phyloP scores from a whole-genome alignment of 371 early-diverging fungal genomes.

The Lichtheimia ornata region DNA sequence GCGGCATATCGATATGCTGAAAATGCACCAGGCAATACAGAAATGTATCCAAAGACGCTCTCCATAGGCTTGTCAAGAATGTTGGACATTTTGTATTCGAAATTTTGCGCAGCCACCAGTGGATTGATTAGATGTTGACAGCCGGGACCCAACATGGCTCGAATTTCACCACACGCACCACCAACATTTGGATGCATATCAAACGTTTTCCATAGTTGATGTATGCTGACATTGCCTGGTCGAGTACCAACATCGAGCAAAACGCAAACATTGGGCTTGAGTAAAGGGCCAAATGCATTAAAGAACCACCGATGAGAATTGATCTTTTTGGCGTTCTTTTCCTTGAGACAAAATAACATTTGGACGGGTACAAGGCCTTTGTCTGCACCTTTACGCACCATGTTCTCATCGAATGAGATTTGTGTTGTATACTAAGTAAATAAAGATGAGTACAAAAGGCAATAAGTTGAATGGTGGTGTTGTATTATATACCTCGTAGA shows the following conservation, averaged over 20 bases:
- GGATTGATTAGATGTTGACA: conserved; percentile 74
- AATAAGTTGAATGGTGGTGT: not conserved
- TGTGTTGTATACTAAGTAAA: conserved; percentile 67
- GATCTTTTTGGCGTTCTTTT: conserved; percentile 87
- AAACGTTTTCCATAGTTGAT: conserved; percentile 75
- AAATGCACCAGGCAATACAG: conserved; percentile 79
- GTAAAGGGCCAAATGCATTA: conserved; percentile 67
- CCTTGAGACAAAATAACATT: conserved; percentile 82
- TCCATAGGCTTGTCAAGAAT: conserved; percentile 86
- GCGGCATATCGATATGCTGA: conserved; percentile 71
- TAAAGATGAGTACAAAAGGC: not conserved
- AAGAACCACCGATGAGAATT: conserved; percentile 91
- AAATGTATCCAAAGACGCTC: conserved; percentile 83
- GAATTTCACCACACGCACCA: conserved; percentile 81
- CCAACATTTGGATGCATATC: conserved; percentile 63
- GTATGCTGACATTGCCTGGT: conserved; percentile 61
- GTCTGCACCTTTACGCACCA: conserved; percentile 56
- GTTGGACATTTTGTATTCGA: conserved; percentile 90
- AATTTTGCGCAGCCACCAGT: conserved; percentile 90
- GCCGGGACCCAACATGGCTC: conserved; percentile 58
- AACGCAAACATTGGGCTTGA: conserved; percentile 78
- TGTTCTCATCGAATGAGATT: conserved; percentile 52
- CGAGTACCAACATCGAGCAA: conserved; percentile 77
- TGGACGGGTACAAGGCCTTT: conserved; percentile 73
- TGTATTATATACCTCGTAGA: conserved; percentile 66